Percentiles rank a stretch among this genome's conserved stretches.
These are phyloP conservation scores for Lactarius sanguifluus DNA, from an alignment of 768 basidiomycete genomes.

Conservation along the genomic window DNA sequence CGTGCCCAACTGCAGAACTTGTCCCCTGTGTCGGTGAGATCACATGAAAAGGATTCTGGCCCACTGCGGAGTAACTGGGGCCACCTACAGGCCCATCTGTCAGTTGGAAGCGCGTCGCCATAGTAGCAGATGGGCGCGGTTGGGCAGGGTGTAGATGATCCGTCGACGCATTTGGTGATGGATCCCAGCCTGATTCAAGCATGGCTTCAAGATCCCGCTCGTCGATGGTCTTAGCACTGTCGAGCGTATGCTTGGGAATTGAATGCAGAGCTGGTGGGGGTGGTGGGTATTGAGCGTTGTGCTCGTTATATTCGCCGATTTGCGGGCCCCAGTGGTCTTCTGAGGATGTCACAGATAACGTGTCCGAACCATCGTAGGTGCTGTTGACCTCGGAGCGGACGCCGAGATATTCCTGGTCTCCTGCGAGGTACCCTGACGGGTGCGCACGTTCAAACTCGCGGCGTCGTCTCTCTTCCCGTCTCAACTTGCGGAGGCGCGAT, in stretches of 20 bases:
- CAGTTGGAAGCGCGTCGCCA: slow-evolving; percentile 60
- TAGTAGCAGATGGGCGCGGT: slow-evolving; percentile 39
- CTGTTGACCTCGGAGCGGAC: slow-evolving; percentile 50
- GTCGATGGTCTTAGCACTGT: slow-evolving; percentile 51
- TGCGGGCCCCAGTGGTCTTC: slow-evolving; percentile 96
- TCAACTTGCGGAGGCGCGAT: slow-evolving; percentile 86
- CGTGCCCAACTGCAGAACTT: slow-evolving; percentile 38
- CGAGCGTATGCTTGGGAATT: slow-evolving; percentile 42
- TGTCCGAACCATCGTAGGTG: slow-evolving; percentile 79
- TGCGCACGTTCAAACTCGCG: slow-evolving; percentile 79
- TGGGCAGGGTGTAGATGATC: slow-evolving; percentile 36
- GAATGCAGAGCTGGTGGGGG: slow-evolving; percentile 72
- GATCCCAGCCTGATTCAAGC: slow-evolving; percentile 87
- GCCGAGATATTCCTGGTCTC: slow-evolving; percentile 62
- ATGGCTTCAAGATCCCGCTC: slow-evolving; percentile 86
- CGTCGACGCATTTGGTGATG: slow-evolving; percentile 46
- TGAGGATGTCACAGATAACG: slow-evolving; percentile 75
- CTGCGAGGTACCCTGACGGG: slow-evolving; percentile 62
- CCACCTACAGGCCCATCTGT: slow-evolving; percentile 43
- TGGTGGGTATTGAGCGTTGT: slow-evolving; percentile 72
- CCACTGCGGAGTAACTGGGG: slow-evolving; percentile 23
- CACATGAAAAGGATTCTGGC: slow-evolving; percentile 27
- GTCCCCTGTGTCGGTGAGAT: slow-evolving; percentile 36
- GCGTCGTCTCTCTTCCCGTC: slow-evolving; percentile 79
- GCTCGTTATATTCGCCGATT: slow-evolving; percentile 94